phyloP scores from a whole-genome alignment of 129 eudicot genomes.

The Cynara cardunculus region DNA sequence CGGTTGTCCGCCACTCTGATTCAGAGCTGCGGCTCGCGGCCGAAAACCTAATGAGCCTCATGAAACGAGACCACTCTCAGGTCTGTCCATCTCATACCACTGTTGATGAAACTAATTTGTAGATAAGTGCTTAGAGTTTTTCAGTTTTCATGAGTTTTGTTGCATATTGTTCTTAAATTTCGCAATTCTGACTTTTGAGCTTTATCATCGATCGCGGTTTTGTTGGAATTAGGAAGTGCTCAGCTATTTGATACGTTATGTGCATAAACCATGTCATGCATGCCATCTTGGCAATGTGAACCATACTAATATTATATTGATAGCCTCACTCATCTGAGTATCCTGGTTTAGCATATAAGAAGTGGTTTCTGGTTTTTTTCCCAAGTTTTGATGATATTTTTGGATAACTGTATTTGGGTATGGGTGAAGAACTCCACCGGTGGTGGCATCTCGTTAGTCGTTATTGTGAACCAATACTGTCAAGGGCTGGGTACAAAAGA shows the following conservation, averaged over 20 bases:
- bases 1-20: conserved; percentile 69
- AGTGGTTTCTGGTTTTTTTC: background rate
- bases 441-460: no score
- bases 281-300: background rate
- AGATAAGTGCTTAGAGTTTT: background rate
- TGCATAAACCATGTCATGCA: background rate
- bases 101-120: conserved; percentile 9
- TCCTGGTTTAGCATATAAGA: background rate
- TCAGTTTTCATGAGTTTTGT: background rate
- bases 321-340: background rate
- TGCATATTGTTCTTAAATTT: background rate
- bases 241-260: background rate
- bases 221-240: background rate
- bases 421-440: no score
- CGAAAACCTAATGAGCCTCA: conserved; percentile 68
- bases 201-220: background rate
- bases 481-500: no score
- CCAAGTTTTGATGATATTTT: background rate
- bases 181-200: background rate
- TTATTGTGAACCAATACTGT: no score
- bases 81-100: conserved; percentile 23
- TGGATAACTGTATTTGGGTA: no score
- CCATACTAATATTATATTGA: background rate
- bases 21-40: conserved; percentile 82
- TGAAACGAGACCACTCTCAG: conserved; percentile 98